Evolutionary conservation across 2,329 filamentous ascomycete species (phyloP).

Genomic region (Trichoderma pleuroti): DNA sequence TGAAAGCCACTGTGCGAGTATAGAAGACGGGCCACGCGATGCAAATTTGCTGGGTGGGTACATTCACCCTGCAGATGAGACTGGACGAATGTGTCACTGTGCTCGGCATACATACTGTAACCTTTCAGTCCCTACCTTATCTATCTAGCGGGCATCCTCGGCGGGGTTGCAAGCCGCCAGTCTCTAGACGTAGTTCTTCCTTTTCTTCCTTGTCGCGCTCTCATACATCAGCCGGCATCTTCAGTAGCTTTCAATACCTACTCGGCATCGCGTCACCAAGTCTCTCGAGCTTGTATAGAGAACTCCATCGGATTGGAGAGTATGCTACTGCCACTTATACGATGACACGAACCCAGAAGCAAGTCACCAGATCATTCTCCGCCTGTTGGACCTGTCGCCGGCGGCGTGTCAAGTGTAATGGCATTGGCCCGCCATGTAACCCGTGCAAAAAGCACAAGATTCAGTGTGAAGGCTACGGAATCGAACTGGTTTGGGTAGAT

Average conservation of each 20-base stretch:
- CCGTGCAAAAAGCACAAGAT: conserved; percentile 2
- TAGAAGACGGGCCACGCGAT: background rate
- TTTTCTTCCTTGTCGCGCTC: background rate
- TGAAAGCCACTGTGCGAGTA: background rate
- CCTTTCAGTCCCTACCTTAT: background rate
- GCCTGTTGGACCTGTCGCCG: conserved; percentile 9
- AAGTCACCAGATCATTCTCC: conserved; percentile 9
- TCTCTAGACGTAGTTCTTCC: background rate
- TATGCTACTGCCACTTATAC: background rate
- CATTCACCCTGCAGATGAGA: background rate
- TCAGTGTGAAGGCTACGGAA: conserved; percentile 3
- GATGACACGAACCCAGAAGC: conserved; percentile 6
- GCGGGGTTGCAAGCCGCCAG: background rate
- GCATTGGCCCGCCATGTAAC: background rate
- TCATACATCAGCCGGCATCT: background rate
- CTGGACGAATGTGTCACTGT: background rate
- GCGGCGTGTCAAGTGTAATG: conserved; percentile 9
- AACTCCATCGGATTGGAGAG: background rate
- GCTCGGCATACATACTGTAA: background rate
- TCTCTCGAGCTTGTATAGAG: background rate
- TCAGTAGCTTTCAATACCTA: background rate
- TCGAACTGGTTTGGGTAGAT: conserved; percentile 10
- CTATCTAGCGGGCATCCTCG: background rate
- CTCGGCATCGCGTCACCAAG: background rate
- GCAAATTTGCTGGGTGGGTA: background rate